Evolutionary conservation across 2,329 filamentous ascomycete species (phyloP).

Genomic region (Allantophomopsis lycopodina): DNA sequence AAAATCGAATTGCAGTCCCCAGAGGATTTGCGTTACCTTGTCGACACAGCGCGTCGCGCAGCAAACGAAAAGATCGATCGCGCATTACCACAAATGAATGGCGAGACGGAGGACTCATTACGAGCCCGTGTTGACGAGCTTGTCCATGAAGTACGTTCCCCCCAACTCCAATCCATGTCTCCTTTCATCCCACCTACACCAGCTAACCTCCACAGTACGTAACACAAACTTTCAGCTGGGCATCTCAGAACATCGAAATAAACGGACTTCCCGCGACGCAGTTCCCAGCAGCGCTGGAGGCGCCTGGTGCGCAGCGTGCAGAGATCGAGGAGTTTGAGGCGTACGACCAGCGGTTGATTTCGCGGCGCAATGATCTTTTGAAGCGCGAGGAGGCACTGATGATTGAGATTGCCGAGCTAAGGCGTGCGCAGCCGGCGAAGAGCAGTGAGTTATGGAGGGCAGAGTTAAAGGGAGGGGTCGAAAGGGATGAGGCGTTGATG

Average conservation of each 20-base stretch:
- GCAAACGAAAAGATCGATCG: conserved; percentile 54
- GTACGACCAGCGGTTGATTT: too few relatives aligned
- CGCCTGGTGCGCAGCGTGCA: neutral
- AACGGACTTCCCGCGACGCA: conserved; percentile 33
- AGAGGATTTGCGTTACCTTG: conserved; percentile 58
- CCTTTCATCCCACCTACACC: neutral
- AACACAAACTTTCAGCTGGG: conserved; percentile 41
- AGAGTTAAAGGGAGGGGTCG: conserved; percentile 6
- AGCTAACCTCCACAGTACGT: conserved; percentile 35
- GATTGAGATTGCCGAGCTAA: conserved; percentile 40
- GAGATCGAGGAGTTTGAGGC: conserved; percentile 32
- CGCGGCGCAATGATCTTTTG: too few relatives aligned
- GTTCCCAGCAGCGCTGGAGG: conserved; percentile 2
- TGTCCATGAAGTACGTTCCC: conserved; percentile 36
- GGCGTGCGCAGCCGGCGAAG: conserved; percentile 7
- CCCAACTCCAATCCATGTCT: neutral
- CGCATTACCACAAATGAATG: conserved; percentile 52
- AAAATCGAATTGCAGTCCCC: conserved; percentile 71
- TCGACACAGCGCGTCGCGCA: conserved; percentile 53
- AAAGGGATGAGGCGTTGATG: conserved; percentile 8
- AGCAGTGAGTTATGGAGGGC: conserved; percentile 8
- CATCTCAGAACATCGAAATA: conserved; percentile 44
- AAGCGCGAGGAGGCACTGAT: conserved; percentile 45
- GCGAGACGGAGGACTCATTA: conserved; percentile 45
- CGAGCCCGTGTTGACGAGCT: conserved; percentile 43